Evolutionary conservation across 2,329 filamentous ascomycete genomes (phyloP), one percentile per base, ranked within the genome.

Genomic region (Colletotrichum liaoningense): DNA sequence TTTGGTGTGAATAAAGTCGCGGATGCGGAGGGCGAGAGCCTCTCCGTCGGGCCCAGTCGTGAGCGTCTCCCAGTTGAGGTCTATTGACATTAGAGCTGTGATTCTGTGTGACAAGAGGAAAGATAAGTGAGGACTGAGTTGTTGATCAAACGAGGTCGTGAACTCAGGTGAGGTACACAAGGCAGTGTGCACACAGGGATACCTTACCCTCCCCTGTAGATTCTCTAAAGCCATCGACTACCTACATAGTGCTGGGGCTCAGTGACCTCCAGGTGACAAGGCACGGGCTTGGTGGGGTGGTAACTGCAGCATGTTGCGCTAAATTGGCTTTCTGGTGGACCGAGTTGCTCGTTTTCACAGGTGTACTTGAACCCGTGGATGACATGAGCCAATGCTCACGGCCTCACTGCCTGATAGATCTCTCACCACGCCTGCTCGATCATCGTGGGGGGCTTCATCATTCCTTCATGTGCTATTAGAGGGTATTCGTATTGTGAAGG

Each of bases 61-160:
- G 80, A 98, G 90, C 75, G 93, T 93, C 80, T 97, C 93, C 97
- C 97, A 99, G 84, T 97, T 95, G 82, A 99, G 93, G 81, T 98
- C 95, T 86, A 99, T 96, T 78, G 97, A 98, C 97, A 99, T 99
- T 77, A 74, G 74, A 73, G 28, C 11, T 54, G 4, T 49, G 56
- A n/a, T 33, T 24, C 26, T 28, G 24, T 24, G 33, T 30, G 63
- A 65, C 24, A 30, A 12, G 35, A 57, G 64, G 28, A 57, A 57
- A 49, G 12, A 22, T n/a, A n/a, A 28, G 14, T 56, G 35, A 26
- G 52, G 33, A 26, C 22, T 19, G 5, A 58, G n/a, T 12, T n/a
- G 64, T 59, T 35, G 64, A 24, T 16, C 16, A 55, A 22, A 2
- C n/a, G 35, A 46, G 30, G 30, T 59, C 6, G 65, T 46, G 42